Base-by-base conservation (phyloP, 352 stramenopile species). In the Phytophthora crassamura region DNA sequence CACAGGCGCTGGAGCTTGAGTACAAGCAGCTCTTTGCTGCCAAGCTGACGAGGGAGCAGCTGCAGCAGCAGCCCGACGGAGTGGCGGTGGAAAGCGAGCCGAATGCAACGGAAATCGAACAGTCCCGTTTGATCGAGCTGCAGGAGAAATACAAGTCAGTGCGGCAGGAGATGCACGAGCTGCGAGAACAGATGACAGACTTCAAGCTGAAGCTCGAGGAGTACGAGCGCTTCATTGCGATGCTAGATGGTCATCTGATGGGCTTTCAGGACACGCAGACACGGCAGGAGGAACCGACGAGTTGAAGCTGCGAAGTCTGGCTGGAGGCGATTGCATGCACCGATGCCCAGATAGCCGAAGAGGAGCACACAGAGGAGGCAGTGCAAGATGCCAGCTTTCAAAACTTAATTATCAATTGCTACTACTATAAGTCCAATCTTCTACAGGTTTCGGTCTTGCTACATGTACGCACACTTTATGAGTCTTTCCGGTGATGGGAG, bases 131-230 rank as follows among this genome's bases (percentile, higher is more conserved):
- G 22, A 55, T 69, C 18, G 49, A 64, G 36, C 59, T 81, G 22
- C 67, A 81, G 42, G 65, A 78, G 34, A 81, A 76, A 64, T 81
- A 81, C 58, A 67, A 72, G 41, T 40, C 69, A 14, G 57, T 81
- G 18, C 69, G 73, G 35, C 51, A 78, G 40, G 73, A 81, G 49
- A 77, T 78, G 61, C 73, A 78, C 33, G 73, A 78, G 25, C 39
- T 81, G 28, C 73, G 73, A 57, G 69, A 81, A 34, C 73, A 81
- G 33, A 81, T 77, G 65, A 67, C 52, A 8, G 65, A 51, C 9
- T 76, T 81, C 32, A 81, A 81, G 43, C 69, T 74, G 41, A 81
- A 81, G 55, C 67, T 81, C 16, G 73, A 81, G 35, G 69, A 81
- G 50, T 81, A 81, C 39, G 73, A 81, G 51, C 73, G 73, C n/a